Evolutionary conservation across 2,329 filamentous ascomycete species (phyloP).

Genomic region (Eutypella sp.): DNA sequence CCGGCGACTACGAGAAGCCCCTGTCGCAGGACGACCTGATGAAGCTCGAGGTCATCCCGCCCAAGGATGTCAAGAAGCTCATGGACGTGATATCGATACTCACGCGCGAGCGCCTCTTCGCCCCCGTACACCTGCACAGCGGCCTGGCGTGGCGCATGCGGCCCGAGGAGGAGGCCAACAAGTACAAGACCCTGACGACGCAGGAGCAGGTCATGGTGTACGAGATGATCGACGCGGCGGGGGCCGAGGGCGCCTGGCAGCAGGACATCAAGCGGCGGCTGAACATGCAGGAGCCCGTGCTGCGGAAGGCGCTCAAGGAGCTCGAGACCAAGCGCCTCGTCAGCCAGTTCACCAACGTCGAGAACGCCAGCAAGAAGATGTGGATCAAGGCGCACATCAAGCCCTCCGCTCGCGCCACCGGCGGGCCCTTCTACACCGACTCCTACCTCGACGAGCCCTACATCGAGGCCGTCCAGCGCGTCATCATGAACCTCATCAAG

Average conservation of each 20-base stretch:
- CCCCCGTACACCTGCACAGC: conserved; percentile 38
- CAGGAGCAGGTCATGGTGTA: conserved; percentile 83
- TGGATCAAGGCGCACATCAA: conserved; percentile 86
- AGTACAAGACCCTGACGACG: conserved; percentile 55
- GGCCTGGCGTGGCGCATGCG: conserved; percentile 54
- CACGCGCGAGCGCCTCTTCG: conserved; percentile 56
- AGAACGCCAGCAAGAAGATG: conserved; percentile 87
- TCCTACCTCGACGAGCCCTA: conserved; percentile 85
- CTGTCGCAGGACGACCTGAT: conserved; percentile 57
- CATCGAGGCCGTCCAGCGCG: conserved; percentile 66
- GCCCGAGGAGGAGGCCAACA: conserved; percentile 51
- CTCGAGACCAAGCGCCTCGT: conserved; percentile 80
- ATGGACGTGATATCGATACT: conserved; percentile 53
- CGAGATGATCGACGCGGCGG: conserved; percentile 80
- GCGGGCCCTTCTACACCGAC: conserved; percentile 92
- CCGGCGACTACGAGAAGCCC: conserved; percentile 38
- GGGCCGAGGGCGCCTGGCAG: conserved; percentile 84
- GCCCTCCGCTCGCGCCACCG: conserved; percentile 85
- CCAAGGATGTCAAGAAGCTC: conserved; percentile 50
- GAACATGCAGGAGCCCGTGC: conserved; percentile 76
- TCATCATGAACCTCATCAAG: conserved; percentile 28
- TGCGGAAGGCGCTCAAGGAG: conserved; percentile 77
- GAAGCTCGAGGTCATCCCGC: conserved; percentile 52
- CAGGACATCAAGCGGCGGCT: conserved; percentile 75
- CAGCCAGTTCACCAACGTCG: conserved; percentile 84